Conservation (phyloP, 257 asterid genomes). For the Penstemon newberryi region DNA sequence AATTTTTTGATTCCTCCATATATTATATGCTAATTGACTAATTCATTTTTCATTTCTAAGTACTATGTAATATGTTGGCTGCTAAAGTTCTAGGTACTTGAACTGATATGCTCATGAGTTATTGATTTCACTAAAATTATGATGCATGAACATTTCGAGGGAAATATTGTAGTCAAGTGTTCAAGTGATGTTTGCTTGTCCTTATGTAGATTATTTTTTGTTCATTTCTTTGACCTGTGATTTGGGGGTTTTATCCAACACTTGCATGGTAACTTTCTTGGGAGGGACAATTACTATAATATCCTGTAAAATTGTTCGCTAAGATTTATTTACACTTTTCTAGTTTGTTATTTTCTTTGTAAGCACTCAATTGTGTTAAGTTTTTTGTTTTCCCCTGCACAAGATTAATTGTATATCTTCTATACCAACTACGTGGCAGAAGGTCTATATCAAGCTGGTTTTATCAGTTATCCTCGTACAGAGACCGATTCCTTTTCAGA, state of each 20-base stretch:
- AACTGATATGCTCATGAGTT: not conserved
- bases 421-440: slow-evolving; percentile 74
- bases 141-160: too few species aligned
- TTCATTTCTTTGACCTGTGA: slow-evolving; percentile 15
- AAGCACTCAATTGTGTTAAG: not conserved
- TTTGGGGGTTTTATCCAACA: slow-evolving; percentile 17
- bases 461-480: slow-evolving; percentile 98
- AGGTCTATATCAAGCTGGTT: slow-evolving; percentile 95
- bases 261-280: slow-evolving; percentile 20
- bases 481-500: slow-evolving; percentile 88
- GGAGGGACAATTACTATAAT: slow-evolving; percentile 12
- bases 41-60: slow-evolving; percentile 3
- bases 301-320: slow-evolving; percentile 20
- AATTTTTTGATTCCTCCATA: slow-evolving; percentile 20
- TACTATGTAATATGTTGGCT: not conserved
- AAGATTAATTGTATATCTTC: slow-evolving; percentile 18
- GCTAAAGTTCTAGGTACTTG: not conserved
- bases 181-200: slow-evolving; percentile 18
- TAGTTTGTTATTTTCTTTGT: slow-evolving; percentile 7
- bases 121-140: slow-evolving; percentile 14
- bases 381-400: slow-evolving; percentile 14
- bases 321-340: slow-evolving; percentile 19
- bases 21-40: not conserved
- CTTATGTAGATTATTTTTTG: slow-evolving; percentile 16
- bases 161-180: not conserved